Conservation (phyloP, 345 rosid genomes). For the Erysimum cheiranthoides region DNA sequence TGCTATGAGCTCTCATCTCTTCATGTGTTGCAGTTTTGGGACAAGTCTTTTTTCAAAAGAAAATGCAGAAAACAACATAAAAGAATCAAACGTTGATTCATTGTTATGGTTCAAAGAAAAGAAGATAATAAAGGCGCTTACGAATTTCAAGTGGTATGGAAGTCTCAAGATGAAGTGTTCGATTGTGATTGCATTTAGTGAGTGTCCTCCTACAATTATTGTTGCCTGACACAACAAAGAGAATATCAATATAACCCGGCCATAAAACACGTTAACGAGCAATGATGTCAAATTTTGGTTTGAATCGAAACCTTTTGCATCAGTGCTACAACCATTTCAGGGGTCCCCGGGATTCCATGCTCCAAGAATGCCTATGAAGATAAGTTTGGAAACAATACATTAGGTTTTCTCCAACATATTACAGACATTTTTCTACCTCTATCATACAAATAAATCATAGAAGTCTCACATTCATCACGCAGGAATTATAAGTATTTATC, state of each 20-base stretch:
- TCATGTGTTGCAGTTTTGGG: slow-evolving; percentile 72
- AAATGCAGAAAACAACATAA: slow-evolving; percentile 10
- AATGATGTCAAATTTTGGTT: slow-evolving; percentile 3
- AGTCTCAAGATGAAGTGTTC: slow-evolving; percentile 94
- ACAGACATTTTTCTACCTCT: neutral
- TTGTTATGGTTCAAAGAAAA: neutral
- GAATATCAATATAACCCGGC: neutral
- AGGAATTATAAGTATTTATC: slow-evolving; percentile 90
- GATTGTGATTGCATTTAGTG: slow-evolving; percentile 79
- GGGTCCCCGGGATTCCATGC: slow-evolving; percentile 76
- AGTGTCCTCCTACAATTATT: slow-evolving; percentile 71
- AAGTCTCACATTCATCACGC: slow-evolving; percentile 78
- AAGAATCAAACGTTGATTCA: neutral
- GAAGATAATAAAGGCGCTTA: slow-evolving; percentile 43
- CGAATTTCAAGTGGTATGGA: slow-evolving; percentile 90
- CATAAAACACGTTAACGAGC: neutral
- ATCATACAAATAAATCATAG: neutral
- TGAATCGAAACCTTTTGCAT: slow-evolving; percentile 78
- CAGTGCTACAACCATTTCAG: slow-evolving; percentile 78
- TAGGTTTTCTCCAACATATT: neutral
- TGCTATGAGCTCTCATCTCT: slow-evolving; percentile 66
- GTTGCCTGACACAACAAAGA: slow-evolving; percentile 68
- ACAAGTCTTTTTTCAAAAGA: slow-evolving; percentile 56
- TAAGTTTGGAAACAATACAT: neutral
- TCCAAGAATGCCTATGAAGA: slow-evolving; percentile 72